Base-by-base conservation (phyloP, 306 rosid species). In the Alnus glutinosa region DNA sequence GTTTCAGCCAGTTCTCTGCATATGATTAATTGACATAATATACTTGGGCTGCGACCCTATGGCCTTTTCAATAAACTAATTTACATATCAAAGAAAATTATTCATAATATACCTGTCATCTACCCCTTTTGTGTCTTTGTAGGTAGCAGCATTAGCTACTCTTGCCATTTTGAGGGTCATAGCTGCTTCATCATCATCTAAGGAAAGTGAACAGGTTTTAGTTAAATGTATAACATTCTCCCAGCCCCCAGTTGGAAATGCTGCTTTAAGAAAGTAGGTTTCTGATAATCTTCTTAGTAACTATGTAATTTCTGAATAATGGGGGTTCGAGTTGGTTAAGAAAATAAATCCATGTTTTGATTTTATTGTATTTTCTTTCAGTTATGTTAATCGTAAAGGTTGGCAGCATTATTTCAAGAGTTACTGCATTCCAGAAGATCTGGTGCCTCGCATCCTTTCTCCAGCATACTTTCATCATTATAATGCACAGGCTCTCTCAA, bases 211-310 rank as follows among this genome's bases (percentile, higher is more conserved):
- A 83, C 84, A 83, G 39, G 89, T 95, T 79, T 73, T 87, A 55
- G 86, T 95, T 58, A 95, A 90, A 85, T 95, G 99, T 74, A 89
- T 95, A 63, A 95, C 99, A 68, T 95, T 95, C 86, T 95, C 99
- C 62, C 99, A 95, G 87, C 99, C 98, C 18, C 94, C 99, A 28
- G 99, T 95, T 79, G 99, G 99, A 73, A 95, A 95, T 90, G 96
- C 97, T 83, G 97, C 99, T 86, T 84, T 95, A 79, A 95, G 91
- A 90, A 98, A 95, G 99, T 95, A 90, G 34, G 96, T 83, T 70
- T 79, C 82, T 50, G 54, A 39, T 71, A 75, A 67, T 44, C 51
- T 82, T 82, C 5, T 49, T 51, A 62, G 44, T 77, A 78, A 13
- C n/a, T 79, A 50, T 72, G 46, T 55, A 64, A 55, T 37, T 68